phyloP scores from a whole-genome alignment of 1,284 basidiomycete genomes.

The Coniferiporia sulphurascens region DNA sequence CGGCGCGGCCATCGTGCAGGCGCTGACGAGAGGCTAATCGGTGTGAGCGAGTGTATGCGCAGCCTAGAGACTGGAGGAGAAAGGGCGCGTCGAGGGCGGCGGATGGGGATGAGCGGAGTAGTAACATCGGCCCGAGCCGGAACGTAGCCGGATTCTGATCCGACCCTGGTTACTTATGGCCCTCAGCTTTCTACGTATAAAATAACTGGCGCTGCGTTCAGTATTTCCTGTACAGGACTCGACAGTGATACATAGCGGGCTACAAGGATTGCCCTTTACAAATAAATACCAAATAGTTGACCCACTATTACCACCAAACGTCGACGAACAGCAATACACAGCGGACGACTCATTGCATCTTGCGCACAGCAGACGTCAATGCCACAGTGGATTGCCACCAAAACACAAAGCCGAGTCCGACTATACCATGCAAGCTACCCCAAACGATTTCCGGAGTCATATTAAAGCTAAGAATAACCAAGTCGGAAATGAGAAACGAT shows the following conservation, averaged over 20 bases:
- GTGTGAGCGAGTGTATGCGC: background rate
- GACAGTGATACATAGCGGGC: no score
- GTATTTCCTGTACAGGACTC: no score
- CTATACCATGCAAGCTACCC: conserved; percentile 63
- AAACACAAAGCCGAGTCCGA: conserved; percentile 59
- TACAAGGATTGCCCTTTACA: no score
- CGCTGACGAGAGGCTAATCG: background rate
- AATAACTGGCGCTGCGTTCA: no score
- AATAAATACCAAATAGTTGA: no score
- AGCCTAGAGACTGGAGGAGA: background rate
- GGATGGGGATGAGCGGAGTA: background rate
- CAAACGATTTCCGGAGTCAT: conserved; percentile 64
- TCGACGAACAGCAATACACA: background rate
- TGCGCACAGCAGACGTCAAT: conserved; percentile 41
- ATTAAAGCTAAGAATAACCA: conserved; percentile 38
- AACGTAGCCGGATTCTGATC: no score
- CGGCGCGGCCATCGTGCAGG: conserved; percentile 69
- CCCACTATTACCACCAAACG: background rate
- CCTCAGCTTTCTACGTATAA: no score
- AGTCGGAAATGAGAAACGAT: conserved; percentile 1
- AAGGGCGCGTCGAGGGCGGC: background rate
- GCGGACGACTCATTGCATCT: conserved; percentile 15
- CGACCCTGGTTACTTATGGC: no score
- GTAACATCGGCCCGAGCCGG: no score
- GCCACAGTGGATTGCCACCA: conserved; percentile 74